Evolutionary conservation across 2,329 filamentous ascomycete genomes (phyloP).

Genomic region (Fusarium newnesense): DNA sequence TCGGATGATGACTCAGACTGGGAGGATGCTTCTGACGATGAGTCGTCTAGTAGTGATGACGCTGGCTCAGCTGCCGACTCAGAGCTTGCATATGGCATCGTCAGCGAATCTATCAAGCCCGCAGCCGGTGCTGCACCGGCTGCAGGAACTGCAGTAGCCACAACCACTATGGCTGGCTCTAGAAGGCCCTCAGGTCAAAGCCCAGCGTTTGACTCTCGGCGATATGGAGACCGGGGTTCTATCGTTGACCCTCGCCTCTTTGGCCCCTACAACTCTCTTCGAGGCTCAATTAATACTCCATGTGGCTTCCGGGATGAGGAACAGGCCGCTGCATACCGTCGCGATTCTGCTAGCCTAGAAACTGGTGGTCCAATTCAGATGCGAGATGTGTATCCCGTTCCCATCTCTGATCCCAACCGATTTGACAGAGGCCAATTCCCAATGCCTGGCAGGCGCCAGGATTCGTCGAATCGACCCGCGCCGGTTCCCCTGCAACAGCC

Average conservation of each 20-base stretch:
- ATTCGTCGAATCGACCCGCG: conserved; percentile 61
- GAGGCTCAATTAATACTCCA: conserved; percentile 63
- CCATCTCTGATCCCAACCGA: conserved; percentile 70
- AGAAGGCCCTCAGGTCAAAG: conserved; percentile 41
- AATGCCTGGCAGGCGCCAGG: conserved; percentile 54
- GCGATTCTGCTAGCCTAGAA: conserved; percentile 38
- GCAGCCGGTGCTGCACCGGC: conserved; percentile 43
- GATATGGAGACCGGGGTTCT: conserved; percentile 54
- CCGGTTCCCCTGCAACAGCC: conserved; percentile 84
- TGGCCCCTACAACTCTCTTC: conserved; percentile 70
- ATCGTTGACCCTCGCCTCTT: conserved; percentile 69
- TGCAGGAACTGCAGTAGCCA: conserved; percentile 54
- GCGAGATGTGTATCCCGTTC: conserved; percentile 73
- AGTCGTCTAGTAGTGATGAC: conserved; percentile 51
- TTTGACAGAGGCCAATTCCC: conserved; percentile 69
- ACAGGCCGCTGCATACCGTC: conserved; percentile 40
- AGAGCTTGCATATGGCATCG: conserved; percentile 51
- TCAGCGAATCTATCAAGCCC: conserved; percentile 41
- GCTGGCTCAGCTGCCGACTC: conserved; percentile 51
- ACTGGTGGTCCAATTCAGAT: conserved; percentile 51
- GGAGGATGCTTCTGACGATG: conserved; percentile 66
- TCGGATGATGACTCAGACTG: conserved; percentile 63
- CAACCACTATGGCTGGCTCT: conserved; percentile 51
- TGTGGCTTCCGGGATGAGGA: conserved; percentile 62
- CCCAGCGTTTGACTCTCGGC: conserved; percentile 18